phyloP scores from a whole-genome alignment of 2,329 filamentous ascomycete species.

The Penicillium sclerotiorum region DNA sequence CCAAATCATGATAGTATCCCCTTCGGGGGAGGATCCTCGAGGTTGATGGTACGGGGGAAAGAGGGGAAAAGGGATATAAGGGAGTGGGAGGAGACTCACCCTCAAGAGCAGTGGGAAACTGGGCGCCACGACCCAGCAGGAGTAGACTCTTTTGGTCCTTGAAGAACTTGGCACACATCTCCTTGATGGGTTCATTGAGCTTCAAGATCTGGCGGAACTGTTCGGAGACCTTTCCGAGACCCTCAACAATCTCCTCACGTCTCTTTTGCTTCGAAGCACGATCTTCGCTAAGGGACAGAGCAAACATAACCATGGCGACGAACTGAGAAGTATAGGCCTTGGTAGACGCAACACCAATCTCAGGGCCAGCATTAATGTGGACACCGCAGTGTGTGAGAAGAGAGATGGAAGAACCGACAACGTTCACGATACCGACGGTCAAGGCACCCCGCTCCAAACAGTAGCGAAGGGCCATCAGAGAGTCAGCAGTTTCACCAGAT shows the following conservation, averaged over 20 bases:
- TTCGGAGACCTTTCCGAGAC: conserved; percentile 79
- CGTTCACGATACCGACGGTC: conserved; percentile 98
- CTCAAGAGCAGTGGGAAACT: conserved; percentile 93
- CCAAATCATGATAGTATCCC: no score
- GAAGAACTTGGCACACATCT: conserved; percentile 87
- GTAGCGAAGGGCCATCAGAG: conserved; percentile 94
- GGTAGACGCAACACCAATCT: conserved; percentile 98
- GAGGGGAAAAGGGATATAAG: conserved; percentile 14
- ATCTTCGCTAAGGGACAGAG: conserved; percentile 92
- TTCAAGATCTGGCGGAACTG: conserved; percentile 93
- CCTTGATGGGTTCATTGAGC: conserved; percentile 91
- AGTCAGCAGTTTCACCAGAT: conserved; percentile 97
- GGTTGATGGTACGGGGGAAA: no score
- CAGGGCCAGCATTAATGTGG: conserved; percentile 97
- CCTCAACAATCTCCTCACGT: conserved; percentile 94
- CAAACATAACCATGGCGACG: conserved; percentile 99
- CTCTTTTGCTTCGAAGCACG: conserved; percentile 90
- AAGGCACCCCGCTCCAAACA: conserved; percentile 96
- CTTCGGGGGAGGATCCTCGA: no score
- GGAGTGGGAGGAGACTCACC: conserved; percentile 51
- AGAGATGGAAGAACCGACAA: conserved; percentile 97
- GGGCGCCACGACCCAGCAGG: conserved; percentile 89
- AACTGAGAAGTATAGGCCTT: conserved; percentile 99
- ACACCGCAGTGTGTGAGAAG: conserved; percentile 99
- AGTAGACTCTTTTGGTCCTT: conserved; percentile 97